Percentiles rank a stretch among this genome's conserved stretches.
Evolutionary conservation across 305 asterid genomes (phyloP).

Genomic region (Galium porrigens): DNA sequence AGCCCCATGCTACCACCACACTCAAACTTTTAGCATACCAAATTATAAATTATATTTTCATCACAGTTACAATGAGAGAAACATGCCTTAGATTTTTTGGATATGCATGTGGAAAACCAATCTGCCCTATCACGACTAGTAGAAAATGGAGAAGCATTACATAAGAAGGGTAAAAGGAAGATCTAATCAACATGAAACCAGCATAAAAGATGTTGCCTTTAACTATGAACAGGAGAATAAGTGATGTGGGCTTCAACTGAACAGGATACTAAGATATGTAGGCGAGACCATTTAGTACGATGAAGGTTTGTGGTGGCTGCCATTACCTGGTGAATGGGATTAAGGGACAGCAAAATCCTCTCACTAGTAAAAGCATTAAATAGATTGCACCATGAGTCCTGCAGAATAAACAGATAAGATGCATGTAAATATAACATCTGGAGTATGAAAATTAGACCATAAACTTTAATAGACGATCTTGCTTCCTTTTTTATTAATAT

Average conservation of each 20-base stretch:
- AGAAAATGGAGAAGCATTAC: neutral
- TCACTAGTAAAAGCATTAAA: constrained; percentile 71
- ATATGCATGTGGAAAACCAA: neutral
- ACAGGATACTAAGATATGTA: neutral
- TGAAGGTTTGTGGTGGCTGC: neutral
- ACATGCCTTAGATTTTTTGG: neutral
- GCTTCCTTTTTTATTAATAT: neutral
- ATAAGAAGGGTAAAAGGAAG: neutral
- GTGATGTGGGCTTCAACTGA: neutral
- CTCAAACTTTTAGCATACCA: neutral
- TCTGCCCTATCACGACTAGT: neutral
- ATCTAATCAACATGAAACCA: neutral
- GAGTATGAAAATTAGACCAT: neutral
- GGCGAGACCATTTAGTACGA: neutral
- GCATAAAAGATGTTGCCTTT: neutral
- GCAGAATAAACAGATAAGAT: constrained; percentile 15
- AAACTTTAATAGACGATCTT: neutral
- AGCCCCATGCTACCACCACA: constrained; percentile 5
- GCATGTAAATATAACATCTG: neutral
- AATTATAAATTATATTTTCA: neutral
- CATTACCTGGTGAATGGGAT: constrained; percentile 68
- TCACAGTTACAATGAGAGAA: neutral
- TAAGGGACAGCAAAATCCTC: constrained; percentile 45
- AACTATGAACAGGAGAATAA: neutral
- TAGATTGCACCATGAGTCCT: constrained; percentile 77